Evolutionary conservation across 345 rosid species (phyloP).

Genomic region (Populus simonii): DNA sequence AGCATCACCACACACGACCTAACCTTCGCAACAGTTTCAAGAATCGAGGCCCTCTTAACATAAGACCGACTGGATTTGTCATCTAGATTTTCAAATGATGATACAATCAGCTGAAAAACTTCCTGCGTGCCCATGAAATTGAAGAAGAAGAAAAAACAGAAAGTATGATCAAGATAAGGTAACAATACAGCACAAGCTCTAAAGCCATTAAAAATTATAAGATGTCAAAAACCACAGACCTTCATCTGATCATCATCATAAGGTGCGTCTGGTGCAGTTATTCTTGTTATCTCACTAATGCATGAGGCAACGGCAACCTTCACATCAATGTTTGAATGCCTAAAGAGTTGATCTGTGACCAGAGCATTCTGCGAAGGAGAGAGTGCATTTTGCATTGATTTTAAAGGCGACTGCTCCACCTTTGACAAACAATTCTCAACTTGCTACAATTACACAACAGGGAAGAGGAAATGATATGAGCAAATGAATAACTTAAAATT

Average conservation of each 20-base stretch:
- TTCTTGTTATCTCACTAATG: conserved; percentile 95
- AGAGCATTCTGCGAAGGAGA: conserved; percentile 67
- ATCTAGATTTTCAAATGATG: conserved; percentile 71
- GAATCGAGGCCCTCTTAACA: conserved; percentile 69
- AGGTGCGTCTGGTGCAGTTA: conserved; percentile 98
- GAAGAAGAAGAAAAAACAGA: conserved; percentile 3
- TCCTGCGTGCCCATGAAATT: conserved; percentile 49
- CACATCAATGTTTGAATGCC: conserved; percentile 73
- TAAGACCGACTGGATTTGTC: conserved; percentile 72
- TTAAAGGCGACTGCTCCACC: conserved; percentile 85
- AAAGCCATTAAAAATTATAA: not conserved
- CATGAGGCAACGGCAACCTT: conserved; percentile 90
- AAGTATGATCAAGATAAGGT: not conserved
- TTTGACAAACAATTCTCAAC: conserved; percentile 54
- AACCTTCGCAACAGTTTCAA: conserved; percentile 96
- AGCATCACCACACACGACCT: conserved; percentile 93
- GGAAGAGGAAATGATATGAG: not conserved
- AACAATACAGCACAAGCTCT: not conserved
- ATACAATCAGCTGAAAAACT: conserved; percentile 83
- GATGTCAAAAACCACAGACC: conserved; percentile 35
- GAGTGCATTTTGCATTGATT: conserved; percentile 66
- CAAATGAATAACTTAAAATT: not conserved
- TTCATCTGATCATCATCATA: conserved; percentile 87
- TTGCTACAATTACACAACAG: conserved; percentile 45
- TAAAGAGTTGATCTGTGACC: conserved; percentile 56